Percentiles rank a stretch among this genome's conserved stretches.
Conservation (phyloP, 768 basidiomycete species). For the Termitomyces sp. region DNA sequence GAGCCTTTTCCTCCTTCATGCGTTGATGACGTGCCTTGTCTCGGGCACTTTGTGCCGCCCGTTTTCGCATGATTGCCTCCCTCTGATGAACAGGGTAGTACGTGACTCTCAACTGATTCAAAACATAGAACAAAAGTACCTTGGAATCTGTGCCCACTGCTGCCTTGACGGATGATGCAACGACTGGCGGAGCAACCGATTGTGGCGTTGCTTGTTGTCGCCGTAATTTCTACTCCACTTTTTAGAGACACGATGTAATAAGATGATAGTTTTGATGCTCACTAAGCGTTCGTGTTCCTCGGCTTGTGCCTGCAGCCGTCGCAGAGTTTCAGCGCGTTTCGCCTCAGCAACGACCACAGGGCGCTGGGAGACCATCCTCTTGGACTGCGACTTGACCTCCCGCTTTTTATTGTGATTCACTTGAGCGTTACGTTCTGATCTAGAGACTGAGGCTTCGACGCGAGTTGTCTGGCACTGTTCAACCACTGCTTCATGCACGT, state of each 20-base stretch:
- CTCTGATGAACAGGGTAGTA: slow-evolving; percentile 12
- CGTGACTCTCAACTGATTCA: not conserved
- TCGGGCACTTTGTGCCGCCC: slow-evolving; percentile 35
- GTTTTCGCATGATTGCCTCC: slow-evolving; percentile 20
- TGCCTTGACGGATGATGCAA: not conserved
- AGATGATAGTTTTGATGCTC: not conserved
- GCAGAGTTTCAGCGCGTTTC: slow-evolving; percentile 20
- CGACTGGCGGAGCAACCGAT: not conserved
- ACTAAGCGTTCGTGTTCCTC: slow-evolving; percentile 21
- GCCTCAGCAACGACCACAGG: slow-evolving; percentile 6
- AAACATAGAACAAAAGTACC: not conserved
- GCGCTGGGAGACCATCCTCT: not conserved
- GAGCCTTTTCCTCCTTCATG: slow-evolving; percentile 23
- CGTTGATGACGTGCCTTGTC: slow-evolving; percentile 29
- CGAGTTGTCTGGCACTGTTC: not conserved
- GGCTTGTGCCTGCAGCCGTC: slow-evolving; percentile 21
- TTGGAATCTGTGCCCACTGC: slow-evolving; percentile 5
- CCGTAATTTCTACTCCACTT: not conserved
- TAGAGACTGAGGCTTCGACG: not conserved
- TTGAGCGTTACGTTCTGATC: not conserved
- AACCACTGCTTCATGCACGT: too few species aligned
- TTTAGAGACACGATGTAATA: not conserved
- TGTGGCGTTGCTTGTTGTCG: slow-evolving; percentile 1
- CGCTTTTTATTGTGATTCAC: not conserved
- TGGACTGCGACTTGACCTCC: not conserved